Conservation (phyloP, 2,329 filamentous ascomycete genomes). For the Epichloe scottii region DNA sequence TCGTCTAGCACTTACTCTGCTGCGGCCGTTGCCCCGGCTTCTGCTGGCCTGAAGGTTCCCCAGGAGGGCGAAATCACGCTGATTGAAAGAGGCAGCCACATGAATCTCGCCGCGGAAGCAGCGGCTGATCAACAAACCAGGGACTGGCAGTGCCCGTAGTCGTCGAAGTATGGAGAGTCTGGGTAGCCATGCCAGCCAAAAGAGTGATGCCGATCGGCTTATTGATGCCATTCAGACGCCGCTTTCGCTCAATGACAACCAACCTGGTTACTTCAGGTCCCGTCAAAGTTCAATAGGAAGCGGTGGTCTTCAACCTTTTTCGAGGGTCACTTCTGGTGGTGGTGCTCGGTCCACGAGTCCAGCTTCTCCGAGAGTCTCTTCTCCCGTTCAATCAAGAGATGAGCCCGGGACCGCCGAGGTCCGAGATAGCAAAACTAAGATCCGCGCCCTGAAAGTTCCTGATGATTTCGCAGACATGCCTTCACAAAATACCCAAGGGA, state of each 20-base stretch:
- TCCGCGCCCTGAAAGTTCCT: slow-evolving; percentile 34
- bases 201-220: slow-evolving; percentile 54
- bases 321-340: slow-evolving; percentile 1
- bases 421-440: slow-evolving; percentile 30
- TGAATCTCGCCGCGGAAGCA: slow-evolving; percentile 9
- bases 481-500: slow-evolving; percentile 14
- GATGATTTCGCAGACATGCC: slow-evolving; percentile 31
- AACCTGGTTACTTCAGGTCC: slow-evolving; percentile 18
- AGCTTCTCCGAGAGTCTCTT: neutral
- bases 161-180: slow-evolving; percentile 27
- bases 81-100: slow-evolving; percentile 33
- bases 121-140: slow-evolving; percentile 5
- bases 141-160: slow-evolving; percentile 12
- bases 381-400: neutral
- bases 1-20: slow-evolving; percentile 5
- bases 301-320: slow-evolving; percentile 5
- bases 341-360: slow-evolving; percentile 9
- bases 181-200: slow-evolving; percentile 34
- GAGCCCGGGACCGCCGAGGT: slow-evolving; percentile 26
- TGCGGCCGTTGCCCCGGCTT: slow-evolving; percentile 10
- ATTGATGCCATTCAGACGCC: slow-evolving; percentile 61
- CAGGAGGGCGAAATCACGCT: slow-evolving; percentile 47
- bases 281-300: slow-evolving; percentile 8
- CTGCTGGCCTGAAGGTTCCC: slow-evolving; percentile 14
- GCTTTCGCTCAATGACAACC: slow-evolving; percentile 26